A percentile compares a stretch with the other conserved stretches of the same genome.
Conservation (phyloP, 345 rosid genomes). For the Murraya paniculata region DNA sequence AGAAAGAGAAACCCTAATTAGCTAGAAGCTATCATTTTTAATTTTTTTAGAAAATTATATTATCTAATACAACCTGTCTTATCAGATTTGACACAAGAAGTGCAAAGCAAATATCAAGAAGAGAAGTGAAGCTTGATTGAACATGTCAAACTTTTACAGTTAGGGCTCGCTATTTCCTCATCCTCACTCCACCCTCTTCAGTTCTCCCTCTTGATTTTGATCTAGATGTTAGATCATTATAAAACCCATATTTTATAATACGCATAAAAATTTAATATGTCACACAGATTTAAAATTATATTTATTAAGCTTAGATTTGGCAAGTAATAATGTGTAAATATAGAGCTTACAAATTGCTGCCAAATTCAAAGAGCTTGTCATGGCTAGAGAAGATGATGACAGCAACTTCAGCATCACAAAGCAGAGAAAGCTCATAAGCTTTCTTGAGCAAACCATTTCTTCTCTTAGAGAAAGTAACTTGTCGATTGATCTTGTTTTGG, state of each 20-base stretch:
- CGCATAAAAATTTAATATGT: too few relatives aligned
- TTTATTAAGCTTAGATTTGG: too few relatives aligned
- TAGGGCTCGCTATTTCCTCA: too few relatives aligned
- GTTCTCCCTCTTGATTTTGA: too few relatives aligned
- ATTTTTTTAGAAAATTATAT: neutral
- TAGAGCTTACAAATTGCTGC: constrained; percentile 24
- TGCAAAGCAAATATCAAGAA: neutral
- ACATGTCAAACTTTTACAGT: too few relatives aligned
- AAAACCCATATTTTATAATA: too few relatives aligned
- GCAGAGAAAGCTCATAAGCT: constrained; percentile 40
- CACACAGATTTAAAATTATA: too few relatives aligned
- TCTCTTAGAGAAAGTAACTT: constrained; percentile 43
- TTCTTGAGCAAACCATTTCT: constrained; percentile 44
- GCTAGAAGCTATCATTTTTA: too few relatives aligned
- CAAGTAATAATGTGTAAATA: too few relatives aligned
- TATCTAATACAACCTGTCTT: neutral
- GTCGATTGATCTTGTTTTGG: constrained; percentile 44
- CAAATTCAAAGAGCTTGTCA: constrained; percentile 38
- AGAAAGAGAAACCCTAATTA: constrained; percentile 10
- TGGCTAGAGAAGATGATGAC: constrained; percentile 40
- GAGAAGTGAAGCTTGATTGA: too few relatives aligned
- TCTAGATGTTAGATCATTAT: too few relatives aligned
- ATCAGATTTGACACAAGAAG: constrained; percentile 4
- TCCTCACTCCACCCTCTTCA: too few relatives aligned
- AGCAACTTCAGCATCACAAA: constrained; percentile 43